Percentiles rank a stretch among this genome's conserved stretches.
These are phyloP conservation scores for Apiotrichum veenhuisii DNA, from an alignment of 1,284 basidiomycete species.

Conservation along the genomic window DNA sequence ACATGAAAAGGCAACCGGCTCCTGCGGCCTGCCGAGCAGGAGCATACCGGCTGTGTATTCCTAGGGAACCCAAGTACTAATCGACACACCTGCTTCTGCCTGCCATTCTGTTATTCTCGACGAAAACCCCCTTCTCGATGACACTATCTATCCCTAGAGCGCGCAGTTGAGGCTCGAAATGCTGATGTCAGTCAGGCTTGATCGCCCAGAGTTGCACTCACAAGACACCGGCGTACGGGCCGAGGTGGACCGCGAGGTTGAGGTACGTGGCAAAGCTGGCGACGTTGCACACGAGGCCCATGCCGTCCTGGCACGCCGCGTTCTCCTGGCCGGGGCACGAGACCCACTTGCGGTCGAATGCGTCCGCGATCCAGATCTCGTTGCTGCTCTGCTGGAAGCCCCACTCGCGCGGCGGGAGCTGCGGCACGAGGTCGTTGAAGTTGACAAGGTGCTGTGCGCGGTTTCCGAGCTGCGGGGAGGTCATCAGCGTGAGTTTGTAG, in stretches of 20 bases:
- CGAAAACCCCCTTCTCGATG: no score
- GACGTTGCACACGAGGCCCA: background rate
- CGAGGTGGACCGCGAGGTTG: background rate
- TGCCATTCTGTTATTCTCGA: no score
- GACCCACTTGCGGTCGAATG: background rate
- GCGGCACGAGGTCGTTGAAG: conserved; percentile 25
- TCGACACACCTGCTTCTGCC: no score
- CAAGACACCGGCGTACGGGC: background rate
- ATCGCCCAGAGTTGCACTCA: no score
- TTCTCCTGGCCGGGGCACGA: background rate
- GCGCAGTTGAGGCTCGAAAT: no score
- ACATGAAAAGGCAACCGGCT: no score
- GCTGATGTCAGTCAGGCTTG: no score
- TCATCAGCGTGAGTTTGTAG: conserved; percentile 11
- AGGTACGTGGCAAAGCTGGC: background rate
- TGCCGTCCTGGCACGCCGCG: background rate
- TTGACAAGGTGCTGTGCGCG: conserved; percentile 24
- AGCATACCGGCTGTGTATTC: no score
- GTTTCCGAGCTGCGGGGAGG: conserved; percentile 14
- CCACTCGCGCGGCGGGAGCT: conserved; percentile 18
- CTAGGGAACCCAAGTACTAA: no score
- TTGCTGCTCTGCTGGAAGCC: background rate
- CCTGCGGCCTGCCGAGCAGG: no score
- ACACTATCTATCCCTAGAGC: no score
- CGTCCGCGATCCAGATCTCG: background rate